Conservation (phyloP, 768 basidiomycete genomes). For the Termitomyces sp. region DNA sequence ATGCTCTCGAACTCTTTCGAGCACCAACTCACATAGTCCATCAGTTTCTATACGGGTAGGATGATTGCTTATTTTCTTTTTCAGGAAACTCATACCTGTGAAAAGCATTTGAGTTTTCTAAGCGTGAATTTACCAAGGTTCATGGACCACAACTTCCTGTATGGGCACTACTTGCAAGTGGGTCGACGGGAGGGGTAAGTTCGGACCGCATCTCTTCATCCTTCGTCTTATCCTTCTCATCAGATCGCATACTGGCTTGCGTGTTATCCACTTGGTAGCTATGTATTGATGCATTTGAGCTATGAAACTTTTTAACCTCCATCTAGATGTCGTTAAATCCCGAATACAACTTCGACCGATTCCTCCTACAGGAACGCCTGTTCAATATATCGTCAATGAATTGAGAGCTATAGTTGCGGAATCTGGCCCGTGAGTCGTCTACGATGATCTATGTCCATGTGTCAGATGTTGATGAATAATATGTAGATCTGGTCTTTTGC, state of each 20-base stretch:
- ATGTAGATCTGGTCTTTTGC: conserved; percentile 56
- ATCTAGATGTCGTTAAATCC: conserved; percentile 83
- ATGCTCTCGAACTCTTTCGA: background rate
- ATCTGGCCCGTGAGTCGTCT: conserved; percentile 65
- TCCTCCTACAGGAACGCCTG: conserved; percentile 70
- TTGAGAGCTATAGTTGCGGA: conserved; percentile 61
- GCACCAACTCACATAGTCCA: background rate
- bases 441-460: background rate
- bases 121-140: conserved; percentile 60
- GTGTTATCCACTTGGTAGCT: conserved; percentile 78
- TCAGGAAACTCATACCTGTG: conserved; percentile 43
- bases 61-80: background rate
- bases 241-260: conserved; percentile 91
- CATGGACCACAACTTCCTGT: conserved; percentile 72
- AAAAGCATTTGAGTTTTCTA: conserved; percentile 83
- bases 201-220: background rate
- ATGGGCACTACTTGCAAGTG: conserved; percentile 81
- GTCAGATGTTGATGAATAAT: background rate
- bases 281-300: background rate
- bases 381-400: conserved; percentile 72
- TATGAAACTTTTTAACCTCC: background rate
- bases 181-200: conserved; percentile 77
- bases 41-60: conserved; percentile 38
- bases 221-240: background rate
- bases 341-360: conserved; percentile 73